Evolutionary conservation across 768 basidiomycete species (phyloP).

Genomic region (Rhizopogon salebrosus): DNA sequence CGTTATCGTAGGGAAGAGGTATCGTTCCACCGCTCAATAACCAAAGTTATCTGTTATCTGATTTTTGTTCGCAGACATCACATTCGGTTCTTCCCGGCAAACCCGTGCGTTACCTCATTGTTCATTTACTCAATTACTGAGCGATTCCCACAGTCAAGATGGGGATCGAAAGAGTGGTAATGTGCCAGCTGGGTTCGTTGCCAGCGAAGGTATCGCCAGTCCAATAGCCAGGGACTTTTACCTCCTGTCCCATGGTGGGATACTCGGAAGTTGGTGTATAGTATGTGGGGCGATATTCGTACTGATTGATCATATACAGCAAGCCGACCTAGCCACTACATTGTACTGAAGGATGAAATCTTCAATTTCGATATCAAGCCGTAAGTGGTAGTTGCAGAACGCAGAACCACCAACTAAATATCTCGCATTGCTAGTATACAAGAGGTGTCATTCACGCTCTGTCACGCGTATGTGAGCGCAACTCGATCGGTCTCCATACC

Average conservation of each 20-base stretch:
- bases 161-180: constrained; percentile 42
- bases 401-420: background rate
- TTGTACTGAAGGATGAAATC: constrained; percentile 40
- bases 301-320: constrained; percentile 28
- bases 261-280: constrained; percentile 42
- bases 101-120: constrained; percentile 6
- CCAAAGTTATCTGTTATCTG: background rate
- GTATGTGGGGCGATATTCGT: background rate
- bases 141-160: constrained; percentile 9
- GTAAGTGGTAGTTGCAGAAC: constrained; percentile 18
- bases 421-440: constrained; percentile 33
- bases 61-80: constrained; percentile 38
- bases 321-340: constrained; percentile 53
- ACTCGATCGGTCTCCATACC: constrained; percentile 59
- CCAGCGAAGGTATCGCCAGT: constrained; percentile 41
- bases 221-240: constrained; percentile 48
- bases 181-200: constrained; percentile 46
- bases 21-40: background rate
- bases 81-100: constrained; percentile 41
- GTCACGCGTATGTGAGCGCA: constrained; percentile 49
- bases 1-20: constrained; percentile 62
- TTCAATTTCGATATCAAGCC: constrained; percentile 19
- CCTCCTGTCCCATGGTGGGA: constrained; percentile 49
- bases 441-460: constrained; percentile 43
- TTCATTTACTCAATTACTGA: background rate